A percentile compares a stretch with the other conserved stretches of the same genome.
Evolutionary conservation across 345 rosid genomes (phyloP).

Genomic region (Rubroshorea leprosula): DNA sequence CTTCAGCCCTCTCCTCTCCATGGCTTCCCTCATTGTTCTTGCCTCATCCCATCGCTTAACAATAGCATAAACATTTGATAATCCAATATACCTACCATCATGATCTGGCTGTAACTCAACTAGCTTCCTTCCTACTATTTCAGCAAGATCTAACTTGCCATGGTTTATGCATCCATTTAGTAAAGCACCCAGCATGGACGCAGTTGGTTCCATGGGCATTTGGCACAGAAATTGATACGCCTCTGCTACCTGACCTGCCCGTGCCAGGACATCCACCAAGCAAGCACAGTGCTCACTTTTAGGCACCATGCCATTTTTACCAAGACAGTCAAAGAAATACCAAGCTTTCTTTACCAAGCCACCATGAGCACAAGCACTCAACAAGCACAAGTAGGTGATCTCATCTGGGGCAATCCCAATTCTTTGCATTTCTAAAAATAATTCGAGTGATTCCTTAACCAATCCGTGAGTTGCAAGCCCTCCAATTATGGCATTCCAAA

Average conservation of each 20-base stretch:
- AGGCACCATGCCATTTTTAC: slow-evolving; percentile 35
- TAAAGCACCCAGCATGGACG: slow-evolving; percentile 74
- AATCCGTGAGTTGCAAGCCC: slow-evolving; percentile 81
- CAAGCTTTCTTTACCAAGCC: slow-evolving; percentile 72
- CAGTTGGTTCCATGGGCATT: slow-evolving; percentile 57
- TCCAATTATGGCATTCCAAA: slow-evolving; percentile 89
- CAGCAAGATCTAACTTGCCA: slow-evolving; percentile 58
- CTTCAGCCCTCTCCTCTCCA: slow-evolving; percentile 81
- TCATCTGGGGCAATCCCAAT: slow-evolving; percentile 59
- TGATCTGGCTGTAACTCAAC: slow-evolving; percentile 63
- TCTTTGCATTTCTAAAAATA: slow-evolving; percentile 52
- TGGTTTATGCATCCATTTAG: slow-evolving; percentile 68
- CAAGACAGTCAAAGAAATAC: slow-evolving; percentile 46
- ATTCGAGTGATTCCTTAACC: slow-evolving; percentile 47
- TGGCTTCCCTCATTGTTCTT: slow-evolving; percentile 49
- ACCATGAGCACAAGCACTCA: slow-evolving; percentile 79
- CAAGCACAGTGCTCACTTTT: slow-evolving; percentile 84
- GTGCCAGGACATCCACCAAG: slow-evolving; percentile 73
- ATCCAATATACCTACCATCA: slow-evolving; percentile 65
- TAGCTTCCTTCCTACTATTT: slow-evolving; percentile 63
- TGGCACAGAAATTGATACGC: slow-evolving; percentile 45
- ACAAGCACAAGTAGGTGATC: slow-evolving; percentile 67
- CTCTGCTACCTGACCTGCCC: slow-evolving; percentile 60
- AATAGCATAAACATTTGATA: slow-evolving; percentile 60
- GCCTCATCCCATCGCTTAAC: slow-evolving; percentile 59